These are phyloP conservation scores for Harringtonia lauricola DNA, from an alignment of 2,329 filamentous ascomycete genomes.

Conservation along the genomic window DNA sequence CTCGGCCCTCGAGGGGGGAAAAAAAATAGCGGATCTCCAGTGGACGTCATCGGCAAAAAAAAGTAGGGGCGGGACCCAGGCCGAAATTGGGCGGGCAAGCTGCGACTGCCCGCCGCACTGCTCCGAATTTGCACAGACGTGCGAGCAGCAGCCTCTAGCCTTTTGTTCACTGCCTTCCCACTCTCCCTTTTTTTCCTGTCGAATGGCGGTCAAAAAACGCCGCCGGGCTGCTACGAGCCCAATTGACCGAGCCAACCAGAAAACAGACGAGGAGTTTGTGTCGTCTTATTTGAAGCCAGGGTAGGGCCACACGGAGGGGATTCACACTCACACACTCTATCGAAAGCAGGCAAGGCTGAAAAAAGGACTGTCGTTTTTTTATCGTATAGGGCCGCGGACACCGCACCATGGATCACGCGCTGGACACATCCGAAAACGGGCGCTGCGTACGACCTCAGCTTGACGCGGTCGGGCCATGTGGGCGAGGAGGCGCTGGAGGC, in stretches of 20 bases:
- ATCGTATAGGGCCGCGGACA: neutral
- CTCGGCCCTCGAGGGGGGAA: too few relatives aligned
- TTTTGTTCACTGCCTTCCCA: too few relatives aligned
- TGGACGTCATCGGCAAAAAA: too few relatives aligned
- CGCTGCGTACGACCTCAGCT: slow-evolving; percentile 28
- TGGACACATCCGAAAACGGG: slow-evolving; percentile 42
- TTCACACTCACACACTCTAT: neutral
- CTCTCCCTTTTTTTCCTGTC: neutral
- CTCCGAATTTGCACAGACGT: too few relatives aligned
- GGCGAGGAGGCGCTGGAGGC: slow-evolving; percentile 32
- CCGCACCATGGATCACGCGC: slow-evolving; percentile 15
- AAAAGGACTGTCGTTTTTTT: too few relatives aligned
- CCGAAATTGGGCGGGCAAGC: too few relatives aligned
- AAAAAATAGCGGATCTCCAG: too few relatives aligned
- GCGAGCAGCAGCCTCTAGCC: too few relatives aligned
- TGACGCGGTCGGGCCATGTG: slow-evolving; percentile 30
- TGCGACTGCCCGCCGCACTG: too few relatives aligned
- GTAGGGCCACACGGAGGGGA: slow-evolving; percentile 21
- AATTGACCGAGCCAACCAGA: slow-evolving; percentile 37
- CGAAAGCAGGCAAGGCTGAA: too few relatives aligned
- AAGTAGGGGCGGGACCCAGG: too few relatives aligned
- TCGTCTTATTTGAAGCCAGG: slow-evolving; percentile 33
- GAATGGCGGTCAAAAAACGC: slow-evolving; percentile 8
- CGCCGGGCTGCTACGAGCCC: slow-evolving; percentile 16
- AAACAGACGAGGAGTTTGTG: slow-evolving; percentile 36